Base-by-base conservation (phyloP, 139 green algal species). In the Limnomonas spitsbergensis region DNA sequence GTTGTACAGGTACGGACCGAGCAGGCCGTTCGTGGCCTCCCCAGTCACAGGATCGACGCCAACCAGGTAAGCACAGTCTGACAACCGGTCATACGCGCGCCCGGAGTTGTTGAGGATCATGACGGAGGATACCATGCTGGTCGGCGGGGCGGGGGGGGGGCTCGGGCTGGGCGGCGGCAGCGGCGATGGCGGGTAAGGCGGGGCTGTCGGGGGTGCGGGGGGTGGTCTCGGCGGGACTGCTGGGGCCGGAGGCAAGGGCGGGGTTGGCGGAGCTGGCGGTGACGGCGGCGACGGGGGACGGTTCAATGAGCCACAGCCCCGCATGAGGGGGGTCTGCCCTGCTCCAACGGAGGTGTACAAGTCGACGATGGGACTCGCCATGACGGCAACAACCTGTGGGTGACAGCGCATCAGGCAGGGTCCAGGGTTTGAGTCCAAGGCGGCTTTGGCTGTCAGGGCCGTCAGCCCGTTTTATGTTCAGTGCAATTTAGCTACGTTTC, bases 181-280 rank as follows among this genome's bases (percentile, higher is more conserved):
- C 9, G 61, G 61, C 9, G 61, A 37, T 7, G 26, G n/a, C n/a
- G n/a, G n/a, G n/a, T n/a, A n/a, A 34, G 61, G 29, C 9, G 27
- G 14, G 29, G 61, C 6, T 34, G 24, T 34, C 9, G 61, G 61
- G 61, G 27, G 29, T 36, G 61, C 9, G 29, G 61, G 24, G 29
- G 61, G 61, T 39, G 70, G 70, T 70, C n/a, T n/a, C 52, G 26
- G 52, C 20, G 52, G 52, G 20, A 2, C 34, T 52, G 47, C 29
- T 53, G 73, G 73, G 20, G 4, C 34, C 38, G 47, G 52, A 71
- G 73, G 73, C 73, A 71, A 4, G n/a, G 52, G 73, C 35, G 47
- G 47, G 26, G 53, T 26, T 4, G 26, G 61, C 29, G 61, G 61
- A 20, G 14, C 20, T 61, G 47, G 47, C 14, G 47, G 47, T 61